Percentiles rank a stretch among this genome's conserved stretches.
phyloP scores from a whole-genome alignment of 306 rosid species.

The Rosa persica region DNA sequence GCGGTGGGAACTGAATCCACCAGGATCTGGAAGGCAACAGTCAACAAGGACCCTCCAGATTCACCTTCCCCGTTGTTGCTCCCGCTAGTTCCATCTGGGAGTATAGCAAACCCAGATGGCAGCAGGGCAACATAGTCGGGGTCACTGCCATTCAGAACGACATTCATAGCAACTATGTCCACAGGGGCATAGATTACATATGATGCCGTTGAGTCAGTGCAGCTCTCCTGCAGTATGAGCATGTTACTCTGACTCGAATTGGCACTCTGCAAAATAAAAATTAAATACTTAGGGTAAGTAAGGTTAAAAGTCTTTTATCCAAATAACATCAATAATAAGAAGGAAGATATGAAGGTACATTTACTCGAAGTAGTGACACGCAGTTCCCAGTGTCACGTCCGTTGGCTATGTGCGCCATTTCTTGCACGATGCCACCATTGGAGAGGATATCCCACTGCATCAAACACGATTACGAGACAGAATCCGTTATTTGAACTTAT shows the following conservation, averaged over 20 bases:
- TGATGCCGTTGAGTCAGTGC: slow-evolving; percentile 73
- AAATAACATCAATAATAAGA: background rate
- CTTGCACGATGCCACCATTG: slow-evolving; percentile 88
- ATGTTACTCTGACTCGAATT: slow-evolving; percentile 99
- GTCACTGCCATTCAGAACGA: slow-evolving; percentile 87
- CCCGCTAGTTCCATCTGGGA: slow-evolving; percentile 66
- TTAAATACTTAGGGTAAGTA: background rate
- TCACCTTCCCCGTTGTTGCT: slow-evolving; percentile 42
- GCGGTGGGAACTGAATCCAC: slow-evolving; percentile 95
- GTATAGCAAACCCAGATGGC: slow-evolving; percentile 95
- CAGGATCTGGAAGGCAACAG: slow-evolving; percentile 93
- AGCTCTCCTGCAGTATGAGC: slow-evolving; percentile 90
- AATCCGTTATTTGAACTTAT: background rate
- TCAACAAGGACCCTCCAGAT: slow-evolving; percentile 79
- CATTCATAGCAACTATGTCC: slow-evolving; percentile 84
- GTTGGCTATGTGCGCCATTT: slow-evolving; percentile 96
- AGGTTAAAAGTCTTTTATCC: no score
- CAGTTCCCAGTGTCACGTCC: slow-evolving; percentile 89
- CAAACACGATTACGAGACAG: background rate
- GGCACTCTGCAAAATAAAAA: slow-evolving; percentile 56
- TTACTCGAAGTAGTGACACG: slow-evolving; percentile 83
- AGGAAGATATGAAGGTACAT: slow-evolving; percentile 42
- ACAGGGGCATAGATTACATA: slow-evolving; percentile 93
- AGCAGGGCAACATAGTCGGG: slow-evolving; percentile 94
- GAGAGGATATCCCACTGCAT: slow-evolving; percentile 97